These are phyloP conservation scores for Cicer arietinum DNA, from an alignment of 306 rosid species.

Conservation along the genomic window DNA sequence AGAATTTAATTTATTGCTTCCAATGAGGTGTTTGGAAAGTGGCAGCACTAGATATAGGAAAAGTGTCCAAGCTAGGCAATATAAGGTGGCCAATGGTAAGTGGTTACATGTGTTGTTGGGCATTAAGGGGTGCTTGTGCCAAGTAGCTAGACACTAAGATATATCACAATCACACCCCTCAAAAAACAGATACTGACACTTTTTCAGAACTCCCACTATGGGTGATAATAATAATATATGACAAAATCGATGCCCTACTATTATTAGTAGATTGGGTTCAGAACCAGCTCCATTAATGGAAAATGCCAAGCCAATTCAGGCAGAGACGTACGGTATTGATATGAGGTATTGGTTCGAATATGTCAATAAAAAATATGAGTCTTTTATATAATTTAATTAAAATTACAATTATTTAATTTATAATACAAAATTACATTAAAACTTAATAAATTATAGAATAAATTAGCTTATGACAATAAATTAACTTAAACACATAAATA, in stretches of 20 bases:
- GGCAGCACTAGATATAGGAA: conserved; percentile 35
- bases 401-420: no score
- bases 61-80: conserved; percentile 31
- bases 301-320: conserved; percentile 33
- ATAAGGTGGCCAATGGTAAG: conserved; percentile 18
- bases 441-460: no score
- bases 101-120: conserved; percentile 47
- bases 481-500: no score
- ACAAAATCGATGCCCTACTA: conserved; percentile 28
- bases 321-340: neutral
- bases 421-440: no score
- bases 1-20: conserved; percentile 44
- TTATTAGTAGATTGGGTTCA: conserved; percentile 32
- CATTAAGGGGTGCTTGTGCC: conserved; percentile 45
- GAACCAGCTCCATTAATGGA: conserved; percentile 39
- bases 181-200: conserved; percentile 30
- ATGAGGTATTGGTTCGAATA: no score
- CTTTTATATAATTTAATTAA: no score
- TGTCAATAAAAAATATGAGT: no score
- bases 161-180: conserved; percentile 43
- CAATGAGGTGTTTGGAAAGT: conserved; percentile 48
- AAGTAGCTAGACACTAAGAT: conserved; percentile 38
- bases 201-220: conserved; percentile 42
- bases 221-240: conserved; percentile 7
- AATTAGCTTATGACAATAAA: no score